A percentile compares a stretch with the other conserved stretches of the same genome.
Conservation (phyloP, 108 stramenopile genomes). For the Mediolabrus comicus region DNA sequence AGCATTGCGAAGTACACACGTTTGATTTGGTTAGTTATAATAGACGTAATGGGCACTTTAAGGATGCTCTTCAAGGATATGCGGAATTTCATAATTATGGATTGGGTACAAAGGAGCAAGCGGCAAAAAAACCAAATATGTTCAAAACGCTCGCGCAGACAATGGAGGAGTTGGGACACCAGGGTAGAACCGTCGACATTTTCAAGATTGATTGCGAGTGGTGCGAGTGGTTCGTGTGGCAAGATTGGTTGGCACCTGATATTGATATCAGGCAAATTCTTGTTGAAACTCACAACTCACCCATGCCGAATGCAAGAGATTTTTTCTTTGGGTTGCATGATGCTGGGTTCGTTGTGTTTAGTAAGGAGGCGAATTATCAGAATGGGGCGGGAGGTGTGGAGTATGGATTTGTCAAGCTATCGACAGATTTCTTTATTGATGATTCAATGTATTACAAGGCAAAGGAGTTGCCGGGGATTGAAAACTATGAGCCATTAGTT, state of each 20-base stretch:
- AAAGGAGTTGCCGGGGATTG: conserved; percentile 1
- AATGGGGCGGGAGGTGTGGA: conserved; percentile 50
- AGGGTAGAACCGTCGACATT: conserved; percentile 54
- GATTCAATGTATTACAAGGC: conserved; percentile 34
- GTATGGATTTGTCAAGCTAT: conserved; percentile 48
- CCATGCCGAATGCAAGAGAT: conserved; percentile 40
- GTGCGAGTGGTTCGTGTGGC: conserved; percentile 46
- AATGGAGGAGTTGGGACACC: conserved; percentile 55
- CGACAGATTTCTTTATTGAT: conserved; percentile 31
- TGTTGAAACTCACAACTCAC: conserved; percentile 42
- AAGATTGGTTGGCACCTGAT: conserved; percentile 19
- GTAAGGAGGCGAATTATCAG: conserved; percentile 46
- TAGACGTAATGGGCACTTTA: conserved; percentile 38
- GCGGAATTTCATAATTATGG: conserved; percentile 39
- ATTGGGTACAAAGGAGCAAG: conserved; percentile 16
- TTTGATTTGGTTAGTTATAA: conserved; percentile 43
- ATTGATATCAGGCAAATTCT: conserved; percentile 42
- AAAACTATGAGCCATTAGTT: background rate
- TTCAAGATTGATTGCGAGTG: conserved; percentile 57
- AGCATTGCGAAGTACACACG: conserved; percentile 53
- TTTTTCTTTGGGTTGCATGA: conserved; percentile 47
- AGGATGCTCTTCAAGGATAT: conserved; percentile 19
- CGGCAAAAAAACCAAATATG: background rate
- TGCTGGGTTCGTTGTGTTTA: conserved; percentile 43
- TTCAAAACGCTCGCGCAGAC: conserved; percentile 49